Evolutionary conservation across 164 flowering plant species (phyloP).

Genomic region (Protea cynaroides): DNA sequence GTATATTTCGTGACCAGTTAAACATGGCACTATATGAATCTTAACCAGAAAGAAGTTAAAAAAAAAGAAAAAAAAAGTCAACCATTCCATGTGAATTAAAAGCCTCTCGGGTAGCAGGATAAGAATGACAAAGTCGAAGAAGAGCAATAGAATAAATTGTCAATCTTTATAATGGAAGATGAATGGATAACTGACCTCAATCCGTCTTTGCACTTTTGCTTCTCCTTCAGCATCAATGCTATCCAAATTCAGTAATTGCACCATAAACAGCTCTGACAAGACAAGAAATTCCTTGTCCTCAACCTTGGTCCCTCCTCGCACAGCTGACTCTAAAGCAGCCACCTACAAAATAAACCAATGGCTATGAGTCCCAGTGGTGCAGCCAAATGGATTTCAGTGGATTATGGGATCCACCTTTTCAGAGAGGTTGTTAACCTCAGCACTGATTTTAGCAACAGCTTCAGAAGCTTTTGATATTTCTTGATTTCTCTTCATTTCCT

Average conservation of each 20-base stretch:
- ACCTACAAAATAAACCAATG: constrained; percentile 35
- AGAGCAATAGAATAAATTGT: not conserved
- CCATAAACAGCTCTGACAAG: constrained; percentile 61
- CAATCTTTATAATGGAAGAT: not conserved
- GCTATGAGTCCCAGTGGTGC: not conserved
- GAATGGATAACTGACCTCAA: constrained; percentile 43
- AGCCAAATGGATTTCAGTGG: not conserved
- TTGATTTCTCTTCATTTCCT: constrained; percentile 24
- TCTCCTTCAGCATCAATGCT: constrained; percentile 79
- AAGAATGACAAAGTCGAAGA: not conserved
- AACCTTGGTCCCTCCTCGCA: constrained; percentile 45
- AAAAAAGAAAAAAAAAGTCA: too few relatives aligned
- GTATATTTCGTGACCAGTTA: too few relatives aligned
- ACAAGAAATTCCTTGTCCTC: constrained; percentile 46
- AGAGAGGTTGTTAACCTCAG: constrained; percentile 60
- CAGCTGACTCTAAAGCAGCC: constrained; percentile 37
- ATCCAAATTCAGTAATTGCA: constrained; percentile 62
- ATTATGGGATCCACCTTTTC: constrained; percentile 39
- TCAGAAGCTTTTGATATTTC: constrained; percentile 36
- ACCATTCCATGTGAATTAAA: too few relatives aligned
- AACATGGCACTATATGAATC: too few relatives aligned
- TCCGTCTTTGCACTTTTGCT: constrained; percentile 58
- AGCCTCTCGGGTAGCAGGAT: too few relatives aligned
- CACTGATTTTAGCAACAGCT: constrained; percentile 48
- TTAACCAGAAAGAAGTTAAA: too few relatives aligned